Evolutionary conservation across 768 basidiomycete genomes (phyloP).

Genomic region (Trametes cingulata): DNA sequence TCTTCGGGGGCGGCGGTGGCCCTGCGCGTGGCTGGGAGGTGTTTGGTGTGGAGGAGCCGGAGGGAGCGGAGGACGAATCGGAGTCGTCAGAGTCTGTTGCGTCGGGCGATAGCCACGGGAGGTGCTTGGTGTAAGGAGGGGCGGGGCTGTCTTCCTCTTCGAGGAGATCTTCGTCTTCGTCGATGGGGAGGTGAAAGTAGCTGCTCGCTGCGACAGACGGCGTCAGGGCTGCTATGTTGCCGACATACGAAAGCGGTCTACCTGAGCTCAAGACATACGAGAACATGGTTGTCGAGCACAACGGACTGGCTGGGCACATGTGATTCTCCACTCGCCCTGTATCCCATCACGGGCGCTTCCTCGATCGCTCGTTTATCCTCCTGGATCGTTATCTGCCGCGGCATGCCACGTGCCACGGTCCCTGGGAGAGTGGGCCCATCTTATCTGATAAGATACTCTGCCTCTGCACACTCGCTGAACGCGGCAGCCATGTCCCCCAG

Average conservation of each 20-base stretch:
- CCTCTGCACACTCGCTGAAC: background rate
- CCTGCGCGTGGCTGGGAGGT: background rate
- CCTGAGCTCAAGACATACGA: slow-evolving; percentile 29
- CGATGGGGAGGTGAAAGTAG: slow-evolving; percentile 65
- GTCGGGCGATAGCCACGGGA: slow-evolving; percentile 31
- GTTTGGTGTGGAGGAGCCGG: slow-evolving; percentile 14
- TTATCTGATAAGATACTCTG: slow-evolving; percentile 18
- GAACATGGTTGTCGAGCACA: slow-evolving; percentile 31
- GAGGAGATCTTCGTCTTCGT: slow-evolving; percentile 51
- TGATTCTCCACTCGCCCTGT: slow-evolving; percentile 16
- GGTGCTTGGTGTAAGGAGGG: slow-evolving; percentile 27
- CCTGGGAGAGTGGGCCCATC: slow-evolving; percentile 18
- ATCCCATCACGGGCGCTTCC: slow-evolving; percentile 9
- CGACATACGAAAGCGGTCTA: background rate
- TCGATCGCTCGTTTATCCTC: too few species aligned
- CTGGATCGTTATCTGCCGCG: too few species aligned
- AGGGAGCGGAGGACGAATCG: slow-evolving; percentile 23
- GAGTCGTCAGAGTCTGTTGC: slow-evolving; percentile 24
- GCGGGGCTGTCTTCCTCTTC: slow-evolving; percentile 44
- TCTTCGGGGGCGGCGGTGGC: slow-evolving; percentile 18
- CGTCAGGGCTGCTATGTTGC: background rate
- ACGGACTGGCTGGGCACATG: slow-evolving; percentile 21
- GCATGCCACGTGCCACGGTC: background rate
- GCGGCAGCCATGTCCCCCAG: background rate
- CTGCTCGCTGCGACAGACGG: slow-evolving; percentile 48